Percentiles rank a stretch among this genome's conserved stretches.
phyloP scores from a whole-genome alignment of 257 asterid species.

The Solanum rostratum region DNA sequence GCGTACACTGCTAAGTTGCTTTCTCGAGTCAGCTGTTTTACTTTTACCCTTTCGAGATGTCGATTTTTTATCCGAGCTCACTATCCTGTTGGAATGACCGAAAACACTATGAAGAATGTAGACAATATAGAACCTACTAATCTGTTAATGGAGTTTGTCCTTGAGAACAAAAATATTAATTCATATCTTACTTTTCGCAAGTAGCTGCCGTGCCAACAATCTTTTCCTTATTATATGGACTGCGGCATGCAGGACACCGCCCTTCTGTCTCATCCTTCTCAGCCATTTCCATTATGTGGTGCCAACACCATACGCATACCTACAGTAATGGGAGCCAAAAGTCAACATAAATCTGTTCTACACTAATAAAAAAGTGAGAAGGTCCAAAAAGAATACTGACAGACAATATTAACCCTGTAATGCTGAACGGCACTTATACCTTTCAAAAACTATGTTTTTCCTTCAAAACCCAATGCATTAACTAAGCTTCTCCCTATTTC shows the following conservation, averaged over 20 bases:
- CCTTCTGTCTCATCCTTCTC: constrained; percentile 94
- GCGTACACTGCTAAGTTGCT: constrained; percentile 84
- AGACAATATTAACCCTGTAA: not conserved
- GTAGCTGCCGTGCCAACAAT: constrained; percentile 71
- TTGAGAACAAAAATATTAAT: not conserved
- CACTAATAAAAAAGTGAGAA: not conserved
- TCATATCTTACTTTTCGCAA: constrained; percentile 50
- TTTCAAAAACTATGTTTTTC: not conserved
- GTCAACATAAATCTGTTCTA: not conserved
- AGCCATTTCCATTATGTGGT: constrained; percentile 95
- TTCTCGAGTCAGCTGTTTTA: constrained; percentile 70
- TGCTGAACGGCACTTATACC: not conserved
- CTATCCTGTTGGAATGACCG: constrained; percentile 39
- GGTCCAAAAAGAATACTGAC: not conserved
- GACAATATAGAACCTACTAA: not conserved
- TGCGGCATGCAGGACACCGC: constrained; percentile 97
- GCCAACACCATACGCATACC: constrained; percentile 99
- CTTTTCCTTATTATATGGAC: constrained; percentile 93
- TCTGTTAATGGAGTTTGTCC: not conserved
- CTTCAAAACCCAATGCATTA: not conserved
- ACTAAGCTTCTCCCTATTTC: not conserved
- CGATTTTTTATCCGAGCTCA: constrained; percentile 52
- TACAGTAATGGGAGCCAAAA: constrained; percentile 10
- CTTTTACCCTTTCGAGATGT: constrained; percentile 69
- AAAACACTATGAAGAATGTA: not conserved